These are phyloP conservation scores for Termitomyces sp. DNA, from an alignment of 768 basidiomycete species.

Conservation along the genomic window DNA sequence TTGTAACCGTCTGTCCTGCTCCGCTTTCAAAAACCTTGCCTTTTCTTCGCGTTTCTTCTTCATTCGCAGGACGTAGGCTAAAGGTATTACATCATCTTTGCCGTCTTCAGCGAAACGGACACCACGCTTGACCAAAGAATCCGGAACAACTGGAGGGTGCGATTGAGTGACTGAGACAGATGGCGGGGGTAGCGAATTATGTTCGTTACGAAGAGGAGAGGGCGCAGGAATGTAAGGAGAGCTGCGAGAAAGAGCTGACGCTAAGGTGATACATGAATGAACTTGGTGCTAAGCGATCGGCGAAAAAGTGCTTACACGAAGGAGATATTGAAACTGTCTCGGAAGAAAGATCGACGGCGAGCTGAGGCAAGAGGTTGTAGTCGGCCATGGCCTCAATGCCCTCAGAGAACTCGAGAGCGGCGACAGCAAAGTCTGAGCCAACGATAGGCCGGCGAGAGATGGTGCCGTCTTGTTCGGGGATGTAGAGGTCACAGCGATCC, in stretches of 20 bases:
- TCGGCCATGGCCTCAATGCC: constrained; percentile 60
- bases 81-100: constrained; percentile 63
- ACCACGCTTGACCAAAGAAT: constrained; percentile 39
- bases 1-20: constrained; percentile 46
- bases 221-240: constrained; percentile 36
- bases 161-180: constrained; percentile 5
- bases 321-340: constrained; percentile 9
- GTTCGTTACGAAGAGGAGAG: constrained; percentile 43
- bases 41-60: constrained; percentile 73
- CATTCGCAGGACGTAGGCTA: constrained; percentile 63
- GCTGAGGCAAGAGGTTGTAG: constrained; percentile 24
- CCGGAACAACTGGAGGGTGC: constrained; percentile 10
- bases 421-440: constrained; percentile 52
- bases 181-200: constrained; percentile 16
- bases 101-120: constrained; percentile 64
- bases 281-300: not conserved
- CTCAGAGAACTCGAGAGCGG: constrained; percentile 68
- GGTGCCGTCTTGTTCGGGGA: constrained; percentile 30
- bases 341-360: constrained; percentile 12
- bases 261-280: constrained; percentile 15
- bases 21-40: constrained; percentile 56
- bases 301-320: constrained; percentile 11
- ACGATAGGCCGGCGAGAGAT: constrained; percentile 35
- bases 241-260: constrained; percentile 20
- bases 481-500: constrained; percentile 56